Percentiles rank a stretch among this genome's conserved stretches.
phyloP scores from a whole-genome alignment of 2,329 filamentous ascomycete species.

The Phaeosphaeriaceae sp. region DNA sequence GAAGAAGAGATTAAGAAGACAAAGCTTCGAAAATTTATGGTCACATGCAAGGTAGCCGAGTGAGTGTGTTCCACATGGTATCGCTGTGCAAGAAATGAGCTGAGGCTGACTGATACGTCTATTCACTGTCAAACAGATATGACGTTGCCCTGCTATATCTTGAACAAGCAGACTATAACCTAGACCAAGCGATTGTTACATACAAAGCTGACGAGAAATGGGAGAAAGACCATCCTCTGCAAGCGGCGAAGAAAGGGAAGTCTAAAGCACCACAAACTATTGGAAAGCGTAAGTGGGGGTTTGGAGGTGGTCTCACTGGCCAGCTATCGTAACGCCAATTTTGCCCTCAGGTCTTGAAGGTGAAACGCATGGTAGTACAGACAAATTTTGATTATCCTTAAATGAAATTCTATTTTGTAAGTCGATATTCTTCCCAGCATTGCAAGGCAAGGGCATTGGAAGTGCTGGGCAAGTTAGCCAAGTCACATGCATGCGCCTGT shows the following conservation, averaged over 20 bases:
- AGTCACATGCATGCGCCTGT: too few relatives aligned
- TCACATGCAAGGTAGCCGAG: slow-evolving; percentile 76
- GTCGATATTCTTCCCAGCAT: too few relatives aligned
- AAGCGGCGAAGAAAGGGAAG: slow-evolving; percentile 56
- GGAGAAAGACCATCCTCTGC: slow-evolving; percentile 72
- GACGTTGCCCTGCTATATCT: slow-evolving; percentile 78
- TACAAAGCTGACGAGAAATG: slow-evolving; percentile 76
- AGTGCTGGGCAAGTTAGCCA: too few relatives aligned
- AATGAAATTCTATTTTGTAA: too few relatives aligned
- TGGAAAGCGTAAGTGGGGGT: slow-evolving; percentile 44
- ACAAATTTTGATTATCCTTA: too few relatives aligned
- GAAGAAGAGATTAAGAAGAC: slow-evolving; percentile 74
- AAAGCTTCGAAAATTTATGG: slow-evolving; percentile 78
- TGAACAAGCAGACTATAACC: slow-evolving; percentile 70
- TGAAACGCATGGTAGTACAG: not conserved
- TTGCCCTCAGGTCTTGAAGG: not conserved
- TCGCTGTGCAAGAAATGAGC: too few relatives aligned
- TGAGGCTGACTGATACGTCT: too few relatives aligned
- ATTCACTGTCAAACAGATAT: slow-evolving; percentile 56
- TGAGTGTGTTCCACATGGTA: slow-evolving; percentile 57
- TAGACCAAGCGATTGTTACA: slow-evolving; percentile 67
- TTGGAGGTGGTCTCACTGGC: slow-evolving; percentile 44
- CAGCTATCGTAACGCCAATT: slow-evolving; percentile 35
- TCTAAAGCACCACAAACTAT: slow-evolving; percentile 30
- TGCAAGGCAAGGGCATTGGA: too few relatives aligned